Base-by-base conservation (phyloP, 108 stramenopile species). In the Epipyxis sp. region DNA sequence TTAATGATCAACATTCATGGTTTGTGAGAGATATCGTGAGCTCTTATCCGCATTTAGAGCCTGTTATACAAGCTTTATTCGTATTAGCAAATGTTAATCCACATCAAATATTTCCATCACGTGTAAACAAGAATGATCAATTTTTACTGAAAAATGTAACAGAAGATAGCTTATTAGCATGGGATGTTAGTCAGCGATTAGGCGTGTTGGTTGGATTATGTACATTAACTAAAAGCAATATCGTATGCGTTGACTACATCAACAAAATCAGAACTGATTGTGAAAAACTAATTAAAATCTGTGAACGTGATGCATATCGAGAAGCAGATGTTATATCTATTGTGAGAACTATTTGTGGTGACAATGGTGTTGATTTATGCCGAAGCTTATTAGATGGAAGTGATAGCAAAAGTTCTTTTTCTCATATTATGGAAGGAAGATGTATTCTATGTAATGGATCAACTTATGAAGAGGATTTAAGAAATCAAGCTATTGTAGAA, bases 391-490 rank as follows among this genome's bases (percentile, higher is more conserved):
- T 74, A 3, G 71, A 74, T 42, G 71, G 71, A 29, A 57, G 40
- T 20, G 34, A 39, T 37, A 3, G 27, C 6, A 6, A 32, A 27
- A 20, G 10, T 54, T 6, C 46, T 13, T 13, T 20, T 6, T 3
- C 71, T 27, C 27, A 30, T 3, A 27, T 74, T 10, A 6, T 3
- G 3, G 71, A 74, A 42, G 71, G 71, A 43, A 37, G 71, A 27
- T 74, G 71, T 42, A 39, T 74, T 34, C 6, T 74, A 39, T 74
- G 71, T 32, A 74, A 74, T 32, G 35, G n/a, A 16, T 34, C 34
- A 3, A 74, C 71, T 29, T 74, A 35, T 37, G 71, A 74, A 42
- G 71, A 74, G 3, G 71, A 74, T 27, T 10, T 43, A 10, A 50
- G 20, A 13, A 50, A 50, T 20, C 6, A 50, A 13, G 61, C 61